Base-by-base conservation (phyloP, 2,329 filamentous ascomycete genomes). In the Fusarium transvaalense region DNA sequence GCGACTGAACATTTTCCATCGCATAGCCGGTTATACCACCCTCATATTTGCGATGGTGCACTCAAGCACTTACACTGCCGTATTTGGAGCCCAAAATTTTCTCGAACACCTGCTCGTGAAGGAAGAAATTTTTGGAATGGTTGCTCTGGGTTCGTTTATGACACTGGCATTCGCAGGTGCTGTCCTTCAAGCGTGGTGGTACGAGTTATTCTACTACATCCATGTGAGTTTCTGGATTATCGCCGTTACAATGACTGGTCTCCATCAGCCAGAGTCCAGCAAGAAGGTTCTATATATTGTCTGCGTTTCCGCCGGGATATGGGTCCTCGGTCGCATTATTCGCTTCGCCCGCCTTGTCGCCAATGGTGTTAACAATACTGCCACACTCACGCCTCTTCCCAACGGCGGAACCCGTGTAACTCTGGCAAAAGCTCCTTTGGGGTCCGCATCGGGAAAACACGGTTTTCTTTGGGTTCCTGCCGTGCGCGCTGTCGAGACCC, bases 391-490 rank as follows among this genome's bases (percentile, higher is more conserved):
- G 25, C 84, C 87, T 7, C 81, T 89, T 5, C 79, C 85, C 9
- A 78, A 85, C 55, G 83, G 85, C 6, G 86, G 82, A 48, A 88
- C 86, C 19, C 83, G 85, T 37, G 81, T 89, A n/a, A 80, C 82
- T 0, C 77, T 89, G 32, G 77, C 81, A 50, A 85, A 86, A 74
- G 81, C 83, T 4, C 83, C 84, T 1, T 62, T 80, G 1, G 76
- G 78, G 4, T 83, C 84, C 2, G 75, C 78, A 3, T 82, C 88
- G 0, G 88, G 88, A 3, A 85, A 86, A 64, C 89, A 91, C 72
- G 87, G 86, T 69, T 90, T 89, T 71, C 76, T 91, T 31, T 91
- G 87, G 87, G 83, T 91, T 9, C 89, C 89, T 0, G 78, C 78
- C 6, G 82, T 91, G 47, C 84, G 88, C 12, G 68, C 79, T 3